Evolutionary conservation across 495 filamentous ascomycete species (phyloP), one percentile per base, ranked within the genome.

Genomic region (Trichoderma reesei): DNA sequence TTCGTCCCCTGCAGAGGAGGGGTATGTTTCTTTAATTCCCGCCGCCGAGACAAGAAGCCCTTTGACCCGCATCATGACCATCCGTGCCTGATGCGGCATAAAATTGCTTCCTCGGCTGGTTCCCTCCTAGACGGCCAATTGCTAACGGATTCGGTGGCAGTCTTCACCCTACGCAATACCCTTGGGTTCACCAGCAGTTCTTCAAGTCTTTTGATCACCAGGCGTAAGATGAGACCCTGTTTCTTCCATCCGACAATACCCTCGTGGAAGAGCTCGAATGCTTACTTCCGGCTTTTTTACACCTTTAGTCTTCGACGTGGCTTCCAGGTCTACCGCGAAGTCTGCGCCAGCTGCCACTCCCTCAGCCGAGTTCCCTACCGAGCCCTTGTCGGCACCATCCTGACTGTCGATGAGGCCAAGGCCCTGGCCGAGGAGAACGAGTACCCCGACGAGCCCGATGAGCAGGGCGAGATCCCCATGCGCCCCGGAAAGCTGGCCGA

Each of bases 261-360:
- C 1, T 39, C 14, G n/a, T 20, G 16, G 36, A 20, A 41, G 36
- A 20, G 36, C 39, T 42, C 36, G 14, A 41, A 6, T 39, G 36
- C 60, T 51, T 10, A 59, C 60, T 63, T 61, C 69, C 41, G 68
- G 72, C 65, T 65, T 65, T 66, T 69, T 60, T 46, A 63, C 38
- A 1, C 39, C 13, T 44, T 54, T 68, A 96, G 93, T 70, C 92
- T 99, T 69, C 94, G 95, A 72, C 92, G 95, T 79, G 95, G 95
- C 78, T 98, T 99, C 87, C 95, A 96, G 81, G 95, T 99, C 73
- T 99, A 99, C 85, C 91, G 88, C 71, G 95, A 99, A 79, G 95
- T 99, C 70, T 99, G 95, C 84, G 85, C 93, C 61, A 88, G 90
- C 65, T 99, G 95, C 83, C 95, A 99, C 83, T 98, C 95, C 62